Evolutionary conservation across 2,329 filamentous ascomycete species (phyloP), one percentile per base, ranked within the genome.

Genomic region (Penicillium concentricum): DNA sequence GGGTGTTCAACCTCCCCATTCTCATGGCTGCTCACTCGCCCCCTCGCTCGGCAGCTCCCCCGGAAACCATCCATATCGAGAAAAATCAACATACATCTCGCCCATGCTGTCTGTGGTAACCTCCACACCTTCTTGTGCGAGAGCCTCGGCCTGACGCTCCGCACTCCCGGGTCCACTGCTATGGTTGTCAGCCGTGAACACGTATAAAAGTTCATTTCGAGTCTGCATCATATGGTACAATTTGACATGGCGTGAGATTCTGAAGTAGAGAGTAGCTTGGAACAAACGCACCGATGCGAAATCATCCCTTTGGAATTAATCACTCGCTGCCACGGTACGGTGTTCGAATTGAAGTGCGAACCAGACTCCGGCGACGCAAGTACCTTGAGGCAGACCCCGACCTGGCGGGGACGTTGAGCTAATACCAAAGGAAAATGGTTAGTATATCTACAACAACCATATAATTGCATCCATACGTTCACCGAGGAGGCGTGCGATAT

Each of bases 271-370:
- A 16, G 12, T 42, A 24, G 5, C 24, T 12, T 18, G 38, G 20
- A 44, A 18, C 4, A 16, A 15, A 56, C 78, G 64, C 69, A 93
- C 91, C 92, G 85, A 8, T 89, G 89, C 43, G 92, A 96, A 64
- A 97, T 95, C 57, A 85, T 80, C 22, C 93, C 92, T 74, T 90
- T 93, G 15, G 90, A 79, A 73, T 93, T 96, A 71, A 97, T 89
- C 58, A 97, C 90, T 56, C 94, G 82, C 78, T 97, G 93, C 93
- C 93, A 97, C 0, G 93, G 93, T 4, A 97, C 93, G 62, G 88
- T 97, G 24, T 79, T 80, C 57, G 83, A 80, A 72, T 96, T 88
- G 76, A 88, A 95, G 56, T 77, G 73, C 51, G 76, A 72, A 43
- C 75, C 74, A 35, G 72, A 76, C 0, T 77, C 72, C 0, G 78